These are phyloP conservation scores for Dictyostelium brefeldianum DNA, from an alignment of 78 protist species.

Conservation along the genomic window DNA sequence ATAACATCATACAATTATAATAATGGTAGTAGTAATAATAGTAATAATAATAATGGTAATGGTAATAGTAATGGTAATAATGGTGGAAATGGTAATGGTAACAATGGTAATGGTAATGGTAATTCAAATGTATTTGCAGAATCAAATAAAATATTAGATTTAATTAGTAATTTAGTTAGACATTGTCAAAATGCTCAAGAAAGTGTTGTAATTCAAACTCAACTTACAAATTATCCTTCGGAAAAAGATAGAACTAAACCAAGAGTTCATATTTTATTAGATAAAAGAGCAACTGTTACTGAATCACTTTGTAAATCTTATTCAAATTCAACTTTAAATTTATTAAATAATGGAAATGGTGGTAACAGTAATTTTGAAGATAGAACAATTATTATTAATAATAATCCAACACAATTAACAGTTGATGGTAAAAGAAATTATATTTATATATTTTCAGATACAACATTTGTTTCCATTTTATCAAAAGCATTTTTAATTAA, in stretches of 20 bases:
- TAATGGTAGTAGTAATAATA: background rate
- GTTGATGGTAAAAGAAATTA: background rate
- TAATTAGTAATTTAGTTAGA: constrained; percentile 51
- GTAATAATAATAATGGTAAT: background rate
- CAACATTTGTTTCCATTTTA: constrained; percentile 23
- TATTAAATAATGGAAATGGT: background rate
- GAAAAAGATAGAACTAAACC: constrained; percentile 63
- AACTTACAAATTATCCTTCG: constrained; percentile 56
- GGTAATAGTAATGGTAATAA: background rate
- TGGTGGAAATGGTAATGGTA: background rate
- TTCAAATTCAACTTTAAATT: background rate
- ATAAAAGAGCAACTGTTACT: background rate
- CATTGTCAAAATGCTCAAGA: constrained; percentile 5
- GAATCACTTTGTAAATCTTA: constrained; percentile 1
- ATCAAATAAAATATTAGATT: constrained; percentile 42
- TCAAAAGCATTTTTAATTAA: constrained; percentile 50
- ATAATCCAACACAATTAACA: background rate
- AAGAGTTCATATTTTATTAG: constrained; percentile 10
- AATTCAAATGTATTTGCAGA: constrained; percentile 8
- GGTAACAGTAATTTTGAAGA: background rate
- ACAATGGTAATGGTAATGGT: background rate
- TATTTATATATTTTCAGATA: constrained; percentile 17
- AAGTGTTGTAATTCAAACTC: background rate
- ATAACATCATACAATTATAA: background rate
- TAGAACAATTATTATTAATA: background rate